Base-by-base conservation (phyloP, 192 early-diverging fungal species). In the Coemansia sp. region DNA sequence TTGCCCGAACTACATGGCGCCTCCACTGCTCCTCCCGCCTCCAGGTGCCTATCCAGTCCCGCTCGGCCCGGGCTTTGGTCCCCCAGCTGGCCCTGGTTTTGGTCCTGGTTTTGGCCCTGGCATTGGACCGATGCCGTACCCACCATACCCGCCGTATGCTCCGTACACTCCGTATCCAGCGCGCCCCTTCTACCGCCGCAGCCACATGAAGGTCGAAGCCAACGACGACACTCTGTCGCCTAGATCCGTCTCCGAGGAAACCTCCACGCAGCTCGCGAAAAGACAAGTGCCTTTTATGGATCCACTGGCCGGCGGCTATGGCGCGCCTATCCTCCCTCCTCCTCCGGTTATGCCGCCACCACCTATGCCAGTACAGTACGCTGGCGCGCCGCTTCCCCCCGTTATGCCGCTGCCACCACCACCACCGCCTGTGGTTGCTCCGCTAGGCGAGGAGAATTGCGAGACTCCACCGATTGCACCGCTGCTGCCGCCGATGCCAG, bases 1-100 rank as follows among this genome's bases (percentile, higher is more conserved):
- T 44, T 80, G 78, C 39, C 78, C 78, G 2, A 75, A 75, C 70
- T 80, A 73, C 53, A 32, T 75, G 55, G 65, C 78, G 13, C 74
- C 68, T 40, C 74, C 71, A 5, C 64, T 76, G 71, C 68, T 74
- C 13, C 68, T 82, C 31, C 71, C 78, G 13, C 78, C 78, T 10
- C 73, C 73, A 9, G 72, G 72, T 42, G 73, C 69, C 1, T 68
- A 65, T 56, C 77, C 77, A 0, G 58, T 55, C 31, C 45, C 56
- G 1, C 19, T 67, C 17, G 63, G 63, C 19, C 76, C 71, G 17
- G 71, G 60, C 12, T 50, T 58, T 29, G 46, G 46, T 15, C 46
- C 46, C 7, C 46, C 46, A 0, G 12, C 40, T 40, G 65, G 65
- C 32, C 51, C 51, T 55, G 51, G 51, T 10, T 29, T 55, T 29